phyloP scores from a whole-genome alignment of 306 rosid species.

The Lathyrus sativus region DNA sequence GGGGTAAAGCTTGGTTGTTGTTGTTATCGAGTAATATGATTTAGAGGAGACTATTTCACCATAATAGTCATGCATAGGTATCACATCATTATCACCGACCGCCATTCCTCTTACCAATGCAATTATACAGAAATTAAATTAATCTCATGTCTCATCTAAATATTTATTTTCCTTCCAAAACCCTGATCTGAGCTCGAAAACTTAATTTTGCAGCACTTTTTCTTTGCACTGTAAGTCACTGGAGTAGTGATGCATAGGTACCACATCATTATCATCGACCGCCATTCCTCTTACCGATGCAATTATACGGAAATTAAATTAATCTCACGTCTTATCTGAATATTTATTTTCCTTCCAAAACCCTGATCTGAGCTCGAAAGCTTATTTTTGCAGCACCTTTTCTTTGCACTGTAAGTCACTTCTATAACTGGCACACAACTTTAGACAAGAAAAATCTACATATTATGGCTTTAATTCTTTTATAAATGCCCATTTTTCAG shows the following conservation, averaged over 20 bases:
- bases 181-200: neutral
- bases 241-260: neutral
- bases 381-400: neutral
- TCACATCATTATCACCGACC: neutral
- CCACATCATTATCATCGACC: neutral
- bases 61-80: neutral
- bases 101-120: neutral
- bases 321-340: neutral
- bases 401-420: slow-evolving; percentile 10
- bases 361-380: neutral
- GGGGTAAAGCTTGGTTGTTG: too few species aligned
- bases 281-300: neutral
- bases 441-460: neutral
- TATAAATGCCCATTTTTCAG: neutral
- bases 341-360: neutral
- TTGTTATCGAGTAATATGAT: neutral
- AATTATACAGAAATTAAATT: neutral
- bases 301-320: neutral
- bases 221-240: neutral
- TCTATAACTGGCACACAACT: neutral
- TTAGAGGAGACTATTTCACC: neutral
- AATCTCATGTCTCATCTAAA: neutral
- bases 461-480: neutral
- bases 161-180: neutral
- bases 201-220: neutral